Percentiles rank a stretch among this genome's conserved stretches.
phyloP scores from a whole-genome alignment of 2,329 filamentous ascomycete genomes.

The Colletotrichum nymphaeae region DNA sequence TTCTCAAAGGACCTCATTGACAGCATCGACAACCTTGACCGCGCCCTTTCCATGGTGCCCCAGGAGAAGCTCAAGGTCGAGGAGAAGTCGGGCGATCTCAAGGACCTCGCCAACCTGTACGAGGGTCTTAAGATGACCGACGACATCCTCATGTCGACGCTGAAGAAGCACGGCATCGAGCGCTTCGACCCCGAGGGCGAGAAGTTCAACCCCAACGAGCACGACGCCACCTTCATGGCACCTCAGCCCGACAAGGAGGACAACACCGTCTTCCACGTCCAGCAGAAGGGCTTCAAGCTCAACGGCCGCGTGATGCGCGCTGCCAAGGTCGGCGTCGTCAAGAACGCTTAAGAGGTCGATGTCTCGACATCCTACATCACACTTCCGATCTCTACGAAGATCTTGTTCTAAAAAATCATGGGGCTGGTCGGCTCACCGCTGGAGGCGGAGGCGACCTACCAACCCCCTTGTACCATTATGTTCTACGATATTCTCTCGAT shows the following conservation, averaged over 20 bases:
- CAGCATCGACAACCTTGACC: slow-evolving; percentile 96
- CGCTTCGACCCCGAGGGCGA: slow-evolving; percentile 85
- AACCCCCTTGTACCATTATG: slow-evolving; percentile 48
- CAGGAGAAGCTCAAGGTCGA: slow-evolving; percentile 72
- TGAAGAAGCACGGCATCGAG: slow-evolving; percentile 95
- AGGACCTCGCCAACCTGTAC: slow-evolving; percentile 84
- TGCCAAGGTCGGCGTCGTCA: slow-evolving; percentile 96
- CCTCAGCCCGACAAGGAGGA: slow-evolving; percentile 90
- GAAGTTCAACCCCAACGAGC: slow-evolving; percentile 95
- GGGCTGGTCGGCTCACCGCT: slow-evolving; percentile 5
- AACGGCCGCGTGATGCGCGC: slow-evolving; percentile 91
- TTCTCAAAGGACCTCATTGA: slow-evolving; percentile 97
- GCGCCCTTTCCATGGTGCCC: slow-evolving; percentile 84
- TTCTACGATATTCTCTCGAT: slow-evolving; percentile 32
- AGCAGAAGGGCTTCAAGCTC: slow-evolving; percentile 95
- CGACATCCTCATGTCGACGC: slow-evolving; percentile 83
- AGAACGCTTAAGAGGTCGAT: slow-evolving; percentile 68
- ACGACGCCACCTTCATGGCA: slow-evolving; percentile 96
- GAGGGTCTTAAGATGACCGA: slow-evolving; percentile 97
- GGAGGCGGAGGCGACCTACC: slow-evolving; percentile 18
- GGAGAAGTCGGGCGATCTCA: slow-evolving; percentile 63
- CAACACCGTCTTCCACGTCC: slow-evolving; percentile 88
- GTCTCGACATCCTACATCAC: not conserved
- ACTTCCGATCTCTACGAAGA: not conserved
- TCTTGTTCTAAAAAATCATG: slow-evolving; percentile 8